Conservation (phyloP, 192 early-diverging fungal genomes). For the Gaertneriomyces semiglobifer region DNA sequence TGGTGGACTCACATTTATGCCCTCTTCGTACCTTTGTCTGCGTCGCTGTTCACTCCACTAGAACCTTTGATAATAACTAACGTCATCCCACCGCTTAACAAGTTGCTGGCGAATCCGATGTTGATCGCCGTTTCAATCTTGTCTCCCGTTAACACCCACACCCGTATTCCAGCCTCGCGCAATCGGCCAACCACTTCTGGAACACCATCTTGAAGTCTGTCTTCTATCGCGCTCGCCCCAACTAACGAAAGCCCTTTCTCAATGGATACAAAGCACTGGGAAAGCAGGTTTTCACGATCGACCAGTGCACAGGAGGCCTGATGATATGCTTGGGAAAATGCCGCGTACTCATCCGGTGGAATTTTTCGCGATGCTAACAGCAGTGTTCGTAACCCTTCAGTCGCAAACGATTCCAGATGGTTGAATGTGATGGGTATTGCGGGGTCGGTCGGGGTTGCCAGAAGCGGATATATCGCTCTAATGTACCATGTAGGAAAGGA, state of each 20-base stretch:
- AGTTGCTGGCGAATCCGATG: conserved; percentile 74
- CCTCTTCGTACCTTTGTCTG: too few relatives aligned
- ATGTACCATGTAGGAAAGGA: too few relatives aligned
- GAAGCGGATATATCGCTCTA: too few relatives aligned
- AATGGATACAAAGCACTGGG: conserved; percentile 70
- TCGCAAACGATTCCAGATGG: conserved; percentile 39
- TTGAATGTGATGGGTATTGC: conserved; percentile 16
- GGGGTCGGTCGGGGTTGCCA: too few relatives aligned
- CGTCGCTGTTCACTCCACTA: too few relatives aligned
- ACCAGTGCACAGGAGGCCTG: conserved; percentile 68
- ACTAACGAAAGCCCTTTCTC: conserved; percentile 72
- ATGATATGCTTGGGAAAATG: conserved; percentile 69
- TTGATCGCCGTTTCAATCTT: conserved; percentile 91
- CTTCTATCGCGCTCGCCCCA: conserved; percentile 87
- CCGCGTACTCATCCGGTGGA: conserved; percentile 65
- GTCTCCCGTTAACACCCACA: conserved; percentile 92
- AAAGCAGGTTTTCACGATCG: conserved; percentile 76
- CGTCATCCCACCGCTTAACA: conserved; percentile 51
- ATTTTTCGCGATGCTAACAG: conserved; percentile 78
- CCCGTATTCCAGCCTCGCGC: conserved; percentile 69
- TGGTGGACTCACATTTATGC: too few relatives aligned
- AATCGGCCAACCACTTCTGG: conserved; percentile 79
- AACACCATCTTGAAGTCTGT: conserved; percentile 81
- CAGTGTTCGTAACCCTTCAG: conserved; percentile 74
- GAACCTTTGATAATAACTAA: conserved; percentile 35